These are phyloP conservation scores for Leccinellum albellum DNA, from an alignment of 768 basidiomycete genomes.

Conservation along the genomic window DNA sequence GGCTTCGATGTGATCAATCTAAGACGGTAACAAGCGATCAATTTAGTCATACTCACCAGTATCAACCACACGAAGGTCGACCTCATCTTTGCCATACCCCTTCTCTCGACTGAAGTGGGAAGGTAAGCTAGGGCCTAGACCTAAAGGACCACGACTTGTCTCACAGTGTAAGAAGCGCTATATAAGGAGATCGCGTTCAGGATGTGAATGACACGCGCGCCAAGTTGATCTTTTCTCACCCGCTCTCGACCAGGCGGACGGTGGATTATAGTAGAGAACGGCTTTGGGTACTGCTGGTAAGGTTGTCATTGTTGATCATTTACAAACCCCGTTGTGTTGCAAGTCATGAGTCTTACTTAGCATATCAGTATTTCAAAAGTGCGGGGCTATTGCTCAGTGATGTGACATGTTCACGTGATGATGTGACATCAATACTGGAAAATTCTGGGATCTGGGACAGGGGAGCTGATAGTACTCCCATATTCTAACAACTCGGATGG, in stretches of 20 bases:
- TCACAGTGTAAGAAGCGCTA: slow-evolving; percentile 58
- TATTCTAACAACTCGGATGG: slow-evolving; percentile 17
- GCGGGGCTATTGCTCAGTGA: no score
- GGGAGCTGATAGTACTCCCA: background rate
- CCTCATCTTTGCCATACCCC: slow-evolving; percentile 76
- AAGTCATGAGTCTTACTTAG: background rate
- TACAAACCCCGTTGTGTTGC: background rate
- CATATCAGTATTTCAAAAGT: background rate
- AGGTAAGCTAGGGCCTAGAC: background rate
- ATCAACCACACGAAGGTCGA: slow-evolving; percentile 67
- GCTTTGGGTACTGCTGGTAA: slow-evolving; percentile 56
- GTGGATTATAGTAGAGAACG: slow-evolving; percentile 67
- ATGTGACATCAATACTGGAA: slow-evolving; percentile 29
- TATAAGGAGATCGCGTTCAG: slow-evolving; percentile 1
- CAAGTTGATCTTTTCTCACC: slow-evolving; percentile 37
- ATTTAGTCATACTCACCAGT: slow-evolving; percentile 38
- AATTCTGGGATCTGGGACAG: slow-evolving; percentile 25
- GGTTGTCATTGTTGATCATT: background rate
- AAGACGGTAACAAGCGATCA: background rate
- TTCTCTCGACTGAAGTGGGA: slow-evolving; percentile 57
- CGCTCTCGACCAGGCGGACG: slow-evolving; percentile 62
- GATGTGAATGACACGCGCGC: background rate
- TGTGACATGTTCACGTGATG: background rate
- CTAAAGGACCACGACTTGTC: slow-evolving; percentile 11
- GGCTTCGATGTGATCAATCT: slow-evolving; percentile 40